Evolutionary conservation across 2,329 filamentous ascomycete species (phyloP), one percentile per base, ranked within the genome.

Genomic region (Cadophora malorum): DNA sequence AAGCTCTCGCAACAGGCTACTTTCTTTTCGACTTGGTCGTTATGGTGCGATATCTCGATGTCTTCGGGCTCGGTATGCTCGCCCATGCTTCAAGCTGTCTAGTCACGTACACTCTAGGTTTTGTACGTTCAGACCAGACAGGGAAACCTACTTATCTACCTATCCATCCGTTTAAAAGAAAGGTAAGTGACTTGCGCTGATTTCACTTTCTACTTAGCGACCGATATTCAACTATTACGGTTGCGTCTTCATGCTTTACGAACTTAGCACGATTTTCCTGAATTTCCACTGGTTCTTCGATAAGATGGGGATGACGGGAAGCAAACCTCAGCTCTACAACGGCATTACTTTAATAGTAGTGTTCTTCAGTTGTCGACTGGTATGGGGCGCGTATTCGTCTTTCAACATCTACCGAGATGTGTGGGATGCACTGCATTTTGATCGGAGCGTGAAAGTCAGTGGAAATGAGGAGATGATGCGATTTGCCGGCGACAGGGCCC

Each of bases 241-340:
- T 66, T 85, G 86, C 63, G 86, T 88, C 69, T 96, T 96, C 79
- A 91, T 95, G 75, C 88, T 96, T 63, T 95, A 93, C 85, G 92
- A 96, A 79, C 85, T 96, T 91, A 19, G 91, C 90, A 1, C 92
- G 92, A 8, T 94, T 95, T 78, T 45, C 16, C 85, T 95, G 68
- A 96, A 96, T 77, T 86, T 95, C 74, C 92, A 96, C 81, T 96
- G 92, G 92, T 95, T 96, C 81, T 91, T 91, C 80, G 92, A 95
- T 80, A 95, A 96, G 81, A 81, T 94, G 67, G 85, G 87, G 74
- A 88, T 93, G 84, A 95, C 92, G 0, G 92, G 92, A 35, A 88
- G 89, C 28, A 84, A 83, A 67, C 79, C 87, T 28, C 92, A 96
- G 80, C 85, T 94, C n/a, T 89, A 92, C 80, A 95, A 95, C 74